A percentile compares a stretch with the other conserved stretches of the same genome.
These are phyloP conservation scores for Starmerella bombi DNA, from an alignment of 805 yeast species.

Conservation along the genomic window DNA sequence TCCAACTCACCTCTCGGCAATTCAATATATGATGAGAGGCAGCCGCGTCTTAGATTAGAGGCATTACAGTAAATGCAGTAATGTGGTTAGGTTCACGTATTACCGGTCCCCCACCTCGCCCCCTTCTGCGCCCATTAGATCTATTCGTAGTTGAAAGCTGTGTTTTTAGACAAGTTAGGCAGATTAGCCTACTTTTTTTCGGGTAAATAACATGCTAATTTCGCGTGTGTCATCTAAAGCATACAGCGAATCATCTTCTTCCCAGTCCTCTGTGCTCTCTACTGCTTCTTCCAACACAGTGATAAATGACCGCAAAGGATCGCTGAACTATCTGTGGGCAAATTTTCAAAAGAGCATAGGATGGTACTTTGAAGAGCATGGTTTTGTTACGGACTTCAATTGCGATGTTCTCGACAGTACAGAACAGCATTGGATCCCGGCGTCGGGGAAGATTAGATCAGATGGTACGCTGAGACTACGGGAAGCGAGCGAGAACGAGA, in stretches of 20 bases:
- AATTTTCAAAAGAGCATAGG: slow-evolving; percentile 4
- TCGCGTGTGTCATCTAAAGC: slow-evolving; percentile 10
- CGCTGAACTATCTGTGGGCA: slow-evolving; percentile 14
- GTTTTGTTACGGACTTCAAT: slow-evolving; percentile 2
- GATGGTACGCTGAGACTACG: slow-evolving; percentile 10
- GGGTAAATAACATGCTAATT: slow-evolving; percentile 15
- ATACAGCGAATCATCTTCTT: neutral
- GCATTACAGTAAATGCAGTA: no score
- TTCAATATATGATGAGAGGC: no score
- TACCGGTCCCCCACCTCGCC: no score
- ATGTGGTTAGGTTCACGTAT: no score
- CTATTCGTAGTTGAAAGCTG: no score
- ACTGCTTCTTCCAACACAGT: neutral
- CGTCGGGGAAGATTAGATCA: slow-evolving; percentile 1
- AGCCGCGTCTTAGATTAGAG: no score
- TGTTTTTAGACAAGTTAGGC: no score
- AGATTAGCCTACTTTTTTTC: no score
- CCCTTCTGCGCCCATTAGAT: no score
- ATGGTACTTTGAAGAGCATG: neutral
- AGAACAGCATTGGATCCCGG: slow-evolving; percentile 15
- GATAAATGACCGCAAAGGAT: slow-evolving; percentile 7
- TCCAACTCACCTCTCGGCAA: no score
- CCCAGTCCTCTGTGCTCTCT: neutral
- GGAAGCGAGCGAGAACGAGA: slow-evolving; percentile 2
- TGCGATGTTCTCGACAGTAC: slow-evolving; percentile 12